Evolutionary conservation across 108 stramenopile species (phyloP).

Genomic region (Craspedostauros australis): DNA sequence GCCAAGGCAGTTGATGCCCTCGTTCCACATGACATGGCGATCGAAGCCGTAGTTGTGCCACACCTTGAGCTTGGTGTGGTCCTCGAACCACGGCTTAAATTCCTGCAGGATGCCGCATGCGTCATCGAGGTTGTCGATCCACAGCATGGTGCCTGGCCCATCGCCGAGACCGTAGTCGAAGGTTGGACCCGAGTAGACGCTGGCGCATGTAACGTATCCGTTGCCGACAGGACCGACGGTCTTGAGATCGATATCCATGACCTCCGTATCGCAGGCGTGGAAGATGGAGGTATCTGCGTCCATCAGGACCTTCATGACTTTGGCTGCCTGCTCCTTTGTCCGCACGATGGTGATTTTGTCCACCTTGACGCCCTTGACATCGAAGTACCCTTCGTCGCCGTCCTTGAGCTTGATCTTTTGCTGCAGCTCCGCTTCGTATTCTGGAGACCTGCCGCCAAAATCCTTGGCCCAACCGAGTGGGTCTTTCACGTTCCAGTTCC

Average conservation of each 20-base stretch:
- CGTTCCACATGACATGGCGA: constrained; percentile 96
- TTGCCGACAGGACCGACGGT: constrained; percentile 89
- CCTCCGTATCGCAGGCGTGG: constrained; percentile 98
- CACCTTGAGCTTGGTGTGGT: constrained; percentile 65
- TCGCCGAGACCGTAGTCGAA: constrained; percentile 88
- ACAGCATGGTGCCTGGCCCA: constrained; percentile 69
- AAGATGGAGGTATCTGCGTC: constrained; percentile 33
- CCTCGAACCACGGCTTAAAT: constrained; percentile 85
- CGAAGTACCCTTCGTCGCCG: constrained; percentile 71
- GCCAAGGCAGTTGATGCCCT: constrained; percentile 81
- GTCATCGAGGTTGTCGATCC: constrained; percentile 92
- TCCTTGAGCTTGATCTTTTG: constrained; percentile 34
- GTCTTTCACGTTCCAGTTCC: constrained; percentile 56
- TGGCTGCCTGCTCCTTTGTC: constrained; percentile 57
- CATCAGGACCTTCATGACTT: constrained; percentile 51
- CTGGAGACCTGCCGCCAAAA: constrained; percentile 59
- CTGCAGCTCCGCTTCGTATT: constrained; percentile 25
- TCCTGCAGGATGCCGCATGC: constrained; percentile 77
- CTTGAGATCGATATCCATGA: constrained; percentile 90
- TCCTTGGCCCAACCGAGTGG: constrained; percentile 58
- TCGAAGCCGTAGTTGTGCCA: constrained; percentile 99
- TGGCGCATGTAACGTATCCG: constrained; percentile 93
- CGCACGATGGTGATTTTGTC: constrained; percentile 58
- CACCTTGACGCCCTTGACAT: constrained; percentile 23
- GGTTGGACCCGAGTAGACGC: constrained; percentile 84